These are phyloP conservation scores for Cyclotella kingstonii DNA, from an alignment of 108 stramenopile species.

Conservation along the genomic window DNA sequence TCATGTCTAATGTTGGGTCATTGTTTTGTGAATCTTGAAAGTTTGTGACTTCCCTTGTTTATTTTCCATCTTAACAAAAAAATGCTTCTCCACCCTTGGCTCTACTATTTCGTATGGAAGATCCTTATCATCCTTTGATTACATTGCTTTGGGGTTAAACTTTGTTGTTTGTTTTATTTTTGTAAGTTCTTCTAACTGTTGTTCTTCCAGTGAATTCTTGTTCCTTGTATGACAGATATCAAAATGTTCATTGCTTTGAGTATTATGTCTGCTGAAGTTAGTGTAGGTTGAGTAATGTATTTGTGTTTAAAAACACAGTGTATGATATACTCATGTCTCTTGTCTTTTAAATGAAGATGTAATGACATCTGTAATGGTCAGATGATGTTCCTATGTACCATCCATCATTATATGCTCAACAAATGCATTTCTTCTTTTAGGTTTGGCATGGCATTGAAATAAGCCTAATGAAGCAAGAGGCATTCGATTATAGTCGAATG, in stretches of 20 bases:
- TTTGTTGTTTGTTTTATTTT: background rate
- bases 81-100: conserved; percentile 1
- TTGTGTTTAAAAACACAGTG: conserved; percentile 33
- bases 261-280: conserved; percentile 17
- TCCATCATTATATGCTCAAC: conserved; percentile 16
- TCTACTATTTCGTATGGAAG: background rate
- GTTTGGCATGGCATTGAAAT: conserved; percentile 31
- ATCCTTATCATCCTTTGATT: background rate
- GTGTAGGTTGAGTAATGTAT: conserved; percentile 21
- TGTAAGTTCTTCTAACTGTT: background rate
- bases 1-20: background rate
- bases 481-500: conserved; percentile 42
- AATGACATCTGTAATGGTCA: conserved; percentile 21
- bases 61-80: background rate
- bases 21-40: background rate
- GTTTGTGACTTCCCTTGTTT: background rate
- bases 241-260: conserved; percentile 4
- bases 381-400: conserved; percentile 18
- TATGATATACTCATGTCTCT: conserved; percentile 12
- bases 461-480: conserved; percentile 51
- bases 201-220: background rate
- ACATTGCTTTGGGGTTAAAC: background rate
- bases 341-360: conserved; percentile 14
- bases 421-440: conserved; percentile 14
- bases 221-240: background rate